Conservation (phyloP, 2,329 filamentous ascomycete species). For the Colletotrichum sidae region DNA sequence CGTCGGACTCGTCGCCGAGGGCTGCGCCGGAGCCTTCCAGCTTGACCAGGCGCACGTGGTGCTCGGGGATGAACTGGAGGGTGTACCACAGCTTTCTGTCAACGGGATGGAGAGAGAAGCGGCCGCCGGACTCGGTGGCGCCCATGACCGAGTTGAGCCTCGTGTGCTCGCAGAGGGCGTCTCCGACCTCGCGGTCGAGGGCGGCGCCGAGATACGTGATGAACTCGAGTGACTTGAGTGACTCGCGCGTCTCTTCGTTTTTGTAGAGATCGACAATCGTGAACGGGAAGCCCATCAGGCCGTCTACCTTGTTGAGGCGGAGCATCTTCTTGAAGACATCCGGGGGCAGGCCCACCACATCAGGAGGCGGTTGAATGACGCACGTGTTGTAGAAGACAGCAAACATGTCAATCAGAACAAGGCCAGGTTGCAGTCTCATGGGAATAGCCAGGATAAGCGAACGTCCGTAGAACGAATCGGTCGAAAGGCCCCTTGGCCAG, state of each 20-base stretch:
- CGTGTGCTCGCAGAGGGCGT: constrained; percentile 2
- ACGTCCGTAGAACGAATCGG: constrained; percentile 1
- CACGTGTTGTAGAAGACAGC: not conserved
- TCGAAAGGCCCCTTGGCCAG: constrained; percentile 2
- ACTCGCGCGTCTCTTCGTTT: not conserved
- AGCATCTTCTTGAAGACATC: not conserved
- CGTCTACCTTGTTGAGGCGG: not conserved
- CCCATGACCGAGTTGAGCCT: constrained; percentile 10
- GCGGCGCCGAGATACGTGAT: not conserved
- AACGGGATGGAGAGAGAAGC: constrained; percentile 19
- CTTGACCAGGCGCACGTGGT: constrained; percentile 6
- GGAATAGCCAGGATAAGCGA: not conserved
- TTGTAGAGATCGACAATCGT: not conserved
- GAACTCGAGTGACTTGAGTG: not conserved
- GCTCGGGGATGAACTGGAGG: constrained; percentile 4
- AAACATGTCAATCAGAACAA: constrained; percentile 7
- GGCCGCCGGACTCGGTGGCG: constrained; percentile 5
- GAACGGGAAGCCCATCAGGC: not conserved
- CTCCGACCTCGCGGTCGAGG: not conserved
- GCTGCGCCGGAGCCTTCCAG: constrained; percentile 4
- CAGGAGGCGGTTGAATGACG: constrained; percentile 2
- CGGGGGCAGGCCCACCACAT: not conserved
- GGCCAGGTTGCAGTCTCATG: not conserved
- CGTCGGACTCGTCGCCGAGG: not conserved
- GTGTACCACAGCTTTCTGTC: constrained; percentile 5